Base-by-base conservation (phyloP, 2,329 filamentous ascomycete species). In the Epichloe brachyelytri region DNA sequence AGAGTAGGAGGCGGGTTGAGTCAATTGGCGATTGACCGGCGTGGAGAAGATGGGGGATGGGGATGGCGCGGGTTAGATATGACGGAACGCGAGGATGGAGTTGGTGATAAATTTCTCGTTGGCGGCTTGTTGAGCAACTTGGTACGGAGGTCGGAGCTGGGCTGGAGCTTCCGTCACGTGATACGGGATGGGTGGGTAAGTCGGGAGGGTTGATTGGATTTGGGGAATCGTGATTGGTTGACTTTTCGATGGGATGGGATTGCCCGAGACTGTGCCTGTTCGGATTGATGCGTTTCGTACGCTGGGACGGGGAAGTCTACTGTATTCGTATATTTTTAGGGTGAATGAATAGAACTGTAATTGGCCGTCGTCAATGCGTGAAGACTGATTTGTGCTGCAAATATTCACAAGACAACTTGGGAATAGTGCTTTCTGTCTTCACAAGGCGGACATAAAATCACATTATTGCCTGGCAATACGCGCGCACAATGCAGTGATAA, bases 91-190 rank as follows among this genome's bases (percentile, higher is more conserved):
- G 19, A 44, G 33, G 39, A 46, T 40, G 49, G 54, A 54, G 54
- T 55, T 63, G 66, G 66, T 63, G 67, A 69, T 71, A 72, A 72
- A 70, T 72, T 71, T 72, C 69, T 72, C 69, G 68, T 63, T 61
- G 58, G 46, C 39, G 7, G 38, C 26, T 6, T 51, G 60, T 56
- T 50, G 58, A 53, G 17, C 33, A 36, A 8, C 46, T 26, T 54
- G 58, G 52, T 53, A 53, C 58, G 57, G 58, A 57, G 58, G 60
- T 62, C 60, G 62, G 62, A 63, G 60, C 61, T 64, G 40, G 41
- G 26, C 30, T 43, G 43, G 39, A 39, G 39, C 30, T 44, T 30
- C 30, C 12, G 45, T 55, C 55, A 56, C 55, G 56, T 58, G 56
- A 54, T 20, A 11, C 19, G 6, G 5, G 4, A 41, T 17, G 39